phyloP scores from a whole-genome alignment of 257 asterid genomes.

The Buddleja alternifolia region DNA sequence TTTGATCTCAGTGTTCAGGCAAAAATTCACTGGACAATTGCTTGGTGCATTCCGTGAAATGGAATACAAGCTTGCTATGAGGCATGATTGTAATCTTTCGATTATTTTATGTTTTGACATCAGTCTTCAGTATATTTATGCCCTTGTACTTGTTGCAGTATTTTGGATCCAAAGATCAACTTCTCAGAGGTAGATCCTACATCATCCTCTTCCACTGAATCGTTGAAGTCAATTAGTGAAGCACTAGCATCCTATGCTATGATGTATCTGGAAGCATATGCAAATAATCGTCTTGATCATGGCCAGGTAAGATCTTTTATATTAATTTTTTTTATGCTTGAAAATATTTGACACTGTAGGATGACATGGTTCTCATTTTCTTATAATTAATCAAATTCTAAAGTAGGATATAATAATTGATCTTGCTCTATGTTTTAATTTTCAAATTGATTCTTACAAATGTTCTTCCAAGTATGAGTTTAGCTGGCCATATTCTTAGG shows the following conservation, averaged over 20 bases:
- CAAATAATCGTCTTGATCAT: conserved; percentile 66
- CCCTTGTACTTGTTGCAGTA: conserved; percentile 55
- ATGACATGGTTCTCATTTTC: neutral
- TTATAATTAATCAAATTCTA: neutral
- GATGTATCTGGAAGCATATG: conserved; percentile 77
- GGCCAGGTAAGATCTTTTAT: conserved; percentile 53
- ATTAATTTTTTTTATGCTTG: conserved; percentile 7
- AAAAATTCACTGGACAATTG: conserved; percentile 57
- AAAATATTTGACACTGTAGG: too few relatives aligned
- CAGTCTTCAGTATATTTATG: conserved; percentile 29
- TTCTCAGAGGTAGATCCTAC: conserved; percentile 53
- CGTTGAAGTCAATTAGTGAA: conserved; percentile 49
- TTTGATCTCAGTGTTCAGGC: conserved; percentile 60
- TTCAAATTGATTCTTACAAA: neutral
- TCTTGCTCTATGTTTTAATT: neutral
- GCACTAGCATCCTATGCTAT: conserved; percentile 56
- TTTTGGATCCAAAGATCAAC: conserved; percentile 84
- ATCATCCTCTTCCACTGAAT: conserved; percentile 45
- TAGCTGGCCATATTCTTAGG: too few relatives aligned
- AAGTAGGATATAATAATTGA: neutral
- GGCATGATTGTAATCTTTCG: conserved; percentile 46
- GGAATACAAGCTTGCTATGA: conserved; percentile 98
- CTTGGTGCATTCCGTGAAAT: conserved; percentile 59
- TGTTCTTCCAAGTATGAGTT: too few relatives aligned
- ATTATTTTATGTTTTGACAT: conserved; percentile 22